These are phyloP conservation scores for Tremellales sp. DNA, from an alignment of 1,284 basidiomycete genomes.

Conservation along the genomic window DNA sequence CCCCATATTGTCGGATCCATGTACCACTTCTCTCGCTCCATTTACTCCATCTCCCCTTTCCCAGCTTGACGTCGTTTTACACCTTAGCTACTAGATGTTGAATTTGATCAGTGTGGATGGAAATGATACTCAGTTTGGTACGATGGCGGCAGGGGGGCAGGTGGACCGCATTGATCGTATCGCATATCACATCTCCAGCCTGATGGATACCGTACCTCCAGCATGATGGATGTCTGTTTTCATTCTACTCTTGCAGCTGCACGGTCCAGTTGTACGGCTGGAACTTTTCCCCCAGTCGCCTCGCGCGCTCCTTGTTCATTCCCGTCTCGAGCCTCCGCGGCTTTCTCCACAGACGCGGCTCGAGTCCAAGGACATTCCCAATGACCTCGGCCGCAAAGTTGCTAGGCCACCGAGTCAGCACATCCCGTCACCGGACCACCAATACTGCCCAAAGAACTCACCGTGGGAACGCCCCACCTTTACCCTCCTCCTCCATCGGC, in stretches of 20 bases:
- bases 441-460: slow-evolving; percentile 46
- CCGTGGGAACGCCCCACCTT: slow-evolving; percentile 83
- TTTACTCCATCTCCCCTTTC: too few species aligned
- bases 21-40: too few species aligned
- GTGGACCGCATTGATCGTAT: too few species aligned
- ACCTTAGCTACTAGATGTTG: too few species aligned
- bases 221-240: not conserved
- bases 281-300: slow-evolving; percentile 48
- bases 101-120: too few species aligned
- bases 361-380: slow-evolving; percentile 82
- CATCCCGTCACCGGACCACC: not conserved
- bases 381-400: slow-evolving; percentile 95
- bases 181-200: not conserved
- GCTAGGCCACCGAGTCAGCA: slow-evolving; percentile 48
- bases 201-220: not conserved
- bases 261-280: slow-evolving; percentile 50
- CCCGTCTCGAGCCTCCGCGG: slow-evolving; percentile 70
- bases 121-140: too few species aligned
- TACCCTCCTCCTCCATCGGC: slow-evolving; percentile 73
- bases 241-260: slow-evolving; percentile 20
- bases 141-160: too few species aligned
- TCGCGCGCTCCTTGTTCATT: slow-evolving; percentile 66
- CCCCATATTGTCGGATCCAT: too few species aligned
- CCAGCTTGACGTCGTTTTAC: too few species aligned
- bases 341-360: slow-evolving; percentile 79